Evolutionary conservation across 495 filamentous ascomycete genomes (phyloP).

Genomic region (Penicillium taxi): DNA sequence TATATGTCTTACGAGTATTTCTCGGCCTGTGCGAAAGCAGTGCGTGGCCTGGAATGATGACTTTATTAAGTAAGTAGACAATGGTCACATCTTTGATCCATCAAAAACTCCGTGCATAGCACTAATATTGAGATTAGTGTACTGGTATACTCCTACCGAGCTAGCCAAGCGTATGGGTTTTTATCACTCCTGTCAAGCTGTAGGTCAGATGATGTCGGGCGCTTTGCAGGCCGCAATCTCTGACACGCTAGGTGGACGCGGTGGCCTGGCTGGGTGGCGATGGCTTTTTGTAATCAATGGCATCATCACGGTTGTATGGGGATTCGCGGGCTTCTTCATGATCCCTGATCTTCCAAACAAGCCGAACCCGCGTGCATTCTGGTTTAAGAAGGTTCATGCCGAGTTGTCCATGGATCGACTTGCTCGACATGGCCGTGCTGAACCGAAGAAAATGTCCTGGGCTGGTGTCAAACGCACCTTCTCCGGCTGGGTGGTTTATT

Average conservation of each 20-base stretch:
- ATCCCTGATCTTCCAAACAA: conserved; percentile 43
- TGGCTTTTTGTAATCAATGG: conserved; percentile 55
- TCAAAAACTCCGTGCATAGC: too few relatives aligned
- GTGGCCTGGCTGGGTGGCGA: conserved; percentile 56
- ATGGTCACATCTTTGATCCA: too few relatives aligned
- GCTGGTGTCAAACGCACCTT: conserved; percentile 23
- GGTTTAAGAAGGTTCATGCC: conserved; percentile 23
- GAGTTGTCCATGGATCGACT: conserved; percentile 24
- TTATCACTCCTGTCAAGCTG: conserved; percentile 31
- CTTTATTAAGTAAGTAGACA: conserved; percentile 18
- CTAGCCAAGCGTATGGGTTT: conserved; percentile 42
- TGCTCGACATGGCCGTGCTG: conserved; percentile 24
- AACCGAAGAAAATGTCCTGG: conserved; percentile 25
- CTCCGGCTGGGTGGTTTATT: conserved; percentile 26
- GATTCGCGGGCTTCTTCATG: conserved; percentile 50
- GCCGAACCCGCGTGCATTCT: conserved; percentile 26
- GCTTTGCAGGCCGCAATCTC: conserved; percentile 29
- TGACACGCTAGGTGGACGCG: conserved; percentile 43
- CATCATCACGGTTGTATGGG: conserved; percentile 47
- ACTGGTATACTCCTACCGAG: conserved; percentile 33
- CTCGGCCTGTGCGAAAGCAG: conserved; percentile 28
- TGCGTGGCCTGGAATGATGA: conserved; percentile 30
- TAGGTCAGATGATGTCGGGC: conserved; percentile 29
- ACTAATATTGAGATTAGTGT: conserved; percentile 11
- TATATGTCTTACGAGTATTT: conserved; percentile 23